Evolutionary conservation across 805 yeast genomes (phyloP), one percentile per base, ranked within the genome.

Genomic region (Kuraishia cidri): DNA sequence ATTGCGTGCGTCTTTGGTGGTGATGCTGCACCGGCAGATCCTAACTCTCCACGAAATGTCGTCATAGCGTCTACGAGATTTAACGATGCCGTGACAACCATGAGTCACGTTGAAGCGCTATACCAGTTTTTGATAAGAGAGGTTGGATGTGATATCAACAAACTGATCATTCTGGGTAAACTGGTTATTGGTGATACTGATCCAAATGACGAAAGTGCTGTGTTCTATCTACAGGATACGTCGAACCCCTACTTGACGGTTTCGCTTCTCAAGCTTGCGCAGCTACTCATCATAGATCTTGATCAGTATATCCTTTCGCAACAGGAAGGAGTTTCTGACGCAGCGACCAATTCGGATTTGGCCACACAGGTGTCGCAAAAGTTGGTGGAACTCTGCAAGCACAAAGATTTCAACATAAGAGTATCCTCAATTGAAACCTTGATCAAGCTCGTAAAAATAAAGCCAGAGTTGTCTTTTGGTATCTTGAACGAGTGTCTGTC

Each of bases 391-490:
- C 43, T 72, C 6, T 50, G 64, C 23, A 48, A 57, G 6, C 54
- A 62, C 26, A 55, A 57, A 19, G 58, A 58, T 19, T 63, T 60
- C 33, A 54, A 56, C 23, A 45, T 67, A 5, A 58, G 78, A 36
- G 51, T 64, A 4, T 50, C 58, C 25, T 54, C 75, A 0, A 56
- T 53, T 24, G 62, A 62, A 26, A 47, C 40, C 42, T 57, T 45
- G 44, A 60, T 39, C 19, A 42, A 27, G 44, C 43, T 47, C 48
- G 47, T 42, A 59, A 69, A 25, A 43, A 51, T 37, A 36, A 60
- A 40, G 33, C 62, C 60, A 3, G 58, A 54, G 27, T 31, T 52
- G 11, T 37, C 52, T 4, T 45, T 39, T 32, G 40, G 36, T 19
- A 44, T 54, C 1, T 29, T 70, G 20, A 52, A 59, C 19, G 58